Base-by-base conservation (phyloP, 306 rosid genomes). In the Luffa acutangula region DNA sequence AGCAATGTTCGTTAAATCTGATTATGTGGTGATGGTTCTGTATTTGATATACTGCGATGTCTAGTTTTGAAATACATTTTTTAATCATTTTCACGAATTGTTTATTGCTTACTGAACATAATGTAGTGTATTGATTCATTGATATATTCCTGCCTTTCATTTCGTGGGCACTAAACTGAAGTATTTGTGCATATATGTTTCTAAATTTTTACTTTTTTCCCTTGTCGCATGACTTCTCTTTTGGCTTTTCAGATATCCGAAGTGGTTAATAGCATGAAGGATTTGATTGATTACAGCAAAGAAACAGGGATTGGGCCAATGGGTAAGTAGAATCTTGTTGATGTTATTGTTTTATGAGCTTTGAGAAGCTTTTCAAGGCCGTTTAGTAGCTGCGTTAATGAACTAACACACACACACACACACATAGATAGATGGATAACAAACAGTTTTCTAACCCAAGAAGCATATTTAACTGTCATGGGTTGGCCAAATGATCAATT, bases 221-320 rank as follows among this genome's bases (percentile, higher is more conserved):
- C 20, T 69, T 25, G 31, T 25, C 31, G 31, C 31, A 25, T 25
- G 31, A 25, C 37, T 45, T 65, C 48, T 65, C 42, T 1, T 71
- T n/a, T 71, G 39, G 59, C 36, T 33, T 48, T 72, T 87, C 92
- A 94, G 98, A 94, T 94, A 85, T 94, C 98, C 17, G 98, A 94
- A 87, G 98, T 94, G 77, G 98, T 94, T 81, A 94, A 94, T 87
- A 94, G 98, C 82, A 91, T 94, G 98, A 94, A 94, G 82, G 98
- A 94, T 89, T 88, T 94, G 90, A 92, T 94, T 81, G 97, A 92
- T 91, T 91, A 92, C 92, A 92, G 98, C 88, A 87, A 94, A 85
- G 94, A 94, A 85, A 91, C 96, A 11, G 84, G 81, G 67, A 87
- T 90, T 72, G 98, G 98, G 72, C 98, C 98, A 75, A 91, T 94